Base-by-base conservation (phyloP, 192 early-diverging fungal genomes). In the Coemansia sp. region DNA sequence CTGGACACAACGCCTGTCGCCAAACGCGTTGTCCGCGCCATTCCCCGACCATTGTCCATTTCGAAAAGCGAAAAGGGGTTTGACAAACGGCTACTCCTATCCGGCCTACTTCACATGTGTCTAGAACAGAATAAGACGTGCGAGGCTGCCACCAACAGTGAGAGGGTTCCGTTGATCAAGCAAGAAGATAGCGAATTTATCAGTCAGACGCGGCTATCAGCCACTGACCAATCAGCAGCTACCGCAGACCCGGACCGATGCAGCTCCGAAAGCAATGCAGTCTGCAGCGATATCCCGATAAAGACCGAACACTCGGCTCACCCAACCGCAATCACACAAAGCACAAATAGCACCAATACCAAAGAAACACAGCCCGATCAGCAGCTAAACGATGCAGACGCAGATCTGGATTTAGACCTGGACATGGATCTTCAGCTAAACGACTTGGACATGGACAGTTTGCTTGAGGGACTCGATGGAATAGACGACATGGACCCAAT, bases 81-180 rank as follows among this genome's bases (percentile, higher is more conserved):
- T 54, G 79, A 82, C 50, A 76, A 73, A 67, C 69, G 74, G 5
- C 56, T 64, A 40, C 51, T 82, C 38, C 58, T 82, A 6, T 82
- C 79, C 16, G 70, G 73, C 28, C 48, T 82, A n/a, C 52, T 77
- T 4, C 20, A 49, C 7, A 20, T 22, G 16, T 38, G 17, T 6
- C 52, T 12, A 14, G 52, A 55, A 29, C 29, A 6, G 11, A 38
- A 6, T 38, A 38, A 38, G 36, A 38, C 36, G 36, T 25, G 22
- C 22, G 22, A 25, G 22, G 22, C 22, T 25, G 22, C 22, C 22
- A 25, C 22, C 22, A 25, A 25, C 22, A 25, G 22, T 25, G 22
- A 25, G 22, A 25, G 22, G 22, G 22, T 25, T 25, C 22, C 22
- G 22, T 1, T 25, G 22, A 25, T 38, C 11, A 12, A 38, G 36